Conservation (phyloP, 371 early-diverging fungal species). For the Cokeromyces recurvatus region DNA sequence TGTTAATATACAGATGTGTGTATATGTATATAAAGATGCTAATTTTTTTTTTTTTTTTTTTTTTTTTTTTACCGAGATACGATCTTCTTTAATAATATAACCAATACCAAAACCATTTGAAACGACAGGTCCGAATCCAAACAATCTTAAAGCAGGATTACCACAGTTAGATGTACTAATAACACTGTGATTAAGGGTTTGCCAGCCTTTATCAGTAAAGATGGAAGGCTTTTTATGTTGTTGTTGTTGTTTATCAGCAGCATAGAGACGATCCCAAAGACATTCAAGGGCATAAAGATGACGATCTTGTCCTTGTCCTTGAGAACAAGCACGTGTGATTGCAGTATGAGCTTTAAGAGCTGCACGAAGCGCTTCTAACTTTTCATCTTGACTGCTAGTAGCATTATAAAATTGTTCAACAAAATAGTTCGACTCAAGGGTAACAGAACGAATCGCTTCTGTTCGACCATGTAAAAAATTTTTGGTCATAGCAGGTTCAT, state of each 20-base stretch:
- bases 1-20: no score
- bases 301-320: conserved; percentile 81
- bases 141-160: conserved; percentile 76
- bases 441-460: conserved; percentile 83
- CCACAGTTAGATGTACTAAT: conserved; percentile 87
- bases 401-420: conserved; percentile 68
- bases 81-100: conserved; percentile 80
- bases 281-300: conserved; percentile 79
- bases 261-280: conserved; percentile 40
- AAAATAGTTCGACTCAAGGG: conserved; percentile 66
- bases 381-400: conserved; percentile 29
- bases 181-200: conserved; percentile 63
- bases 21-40: no score
- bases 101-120: conserved; percentile 90
- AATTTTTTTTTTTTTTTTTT: no score
- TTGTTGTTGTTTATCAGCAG: conserved; percentile 46
- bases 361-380: conserved; percentile 47
- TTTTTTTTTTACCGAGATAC: conserved; percentile 52
- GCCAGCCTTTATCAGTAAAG: conserved; percentile 67
- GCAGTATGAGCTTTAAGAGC: conserved; percentile 68
- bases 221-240: conserved; percentile 69
- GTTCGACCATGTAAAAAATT: conserved; percentile 83
- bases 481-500: conserved; percentile 86
- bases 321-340: conserved; percentile 69
- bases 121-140: conserved; percentile 91